Evolutionary conservation across 371 early-diverging fungal species (phyloP).

Genomic region (Mucor piriformis): DNA sequence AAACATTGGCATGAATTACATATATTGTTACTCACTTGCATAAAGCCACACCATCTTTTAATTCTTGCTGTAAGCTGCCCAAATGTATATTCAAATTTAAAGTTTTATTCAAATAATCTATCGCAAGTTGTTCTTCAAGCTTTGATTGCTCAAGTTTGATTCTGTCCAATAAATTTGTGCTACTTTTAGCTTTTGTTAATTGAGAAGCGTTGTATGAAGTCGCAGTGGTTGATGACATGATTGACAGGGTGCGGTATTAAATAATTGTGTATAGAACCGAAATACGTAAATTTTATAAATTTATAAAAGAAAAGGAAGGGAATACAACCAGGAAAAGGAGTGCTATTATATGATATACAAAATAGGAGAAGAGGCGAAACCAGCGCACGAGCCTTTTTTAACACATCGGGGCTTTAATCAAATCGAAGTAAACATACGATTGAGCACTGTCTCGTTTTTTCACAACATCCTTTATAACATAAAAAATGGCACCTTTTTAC

Average conservation of each 20-base stretch:
- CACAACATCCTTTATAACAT: slow-evolving; percentile 2
- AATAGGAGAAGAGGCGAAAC: slow-evolving; percentile 1
- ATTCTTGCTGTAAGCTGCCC: slow-evolving; percentile 56
- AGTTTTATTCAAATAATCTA: slow-evolving; percentile 33
- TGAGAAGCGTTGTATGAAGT: background rate
- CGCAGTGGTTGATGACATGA: slow-evolving; percentile 1
- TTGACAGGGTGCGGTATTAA: background rate
- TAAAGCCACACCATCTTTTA: slow-evolving; percentile 80
- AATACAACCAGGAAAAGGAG: background rate
- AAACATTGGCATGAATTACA: background rate
- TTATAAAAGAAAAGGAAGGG: background rate
- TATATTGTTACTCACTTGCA: slow-evolving; percentile 62
- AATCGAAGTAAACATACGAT: no score
- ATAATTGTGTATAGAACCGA: slow-evolving; percentile 1
- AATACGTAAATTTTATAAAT: background rate
- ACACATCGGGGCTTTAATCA: no score
- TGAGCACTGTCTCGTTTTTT: background rate
- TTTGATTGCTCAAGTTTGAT: slow-evolving; percentile 29
- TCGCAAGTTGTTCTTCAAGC: slow-evolving; percentile 26
- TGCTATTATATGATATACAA: background rate
- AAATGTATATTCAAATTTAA: slow-evolving; percentile 19
- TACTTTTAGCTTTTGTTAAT: slow-evolving; percentile 16
- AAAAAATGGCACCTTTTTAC: slow-evolving; percentile 52
- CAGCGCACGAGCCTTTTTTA: no score
- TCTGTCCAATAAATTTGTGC: slow-evolving; percentile 15